Conservation (phyloP, 805 yeast species). For the Saturnispora sekii region DNA sequence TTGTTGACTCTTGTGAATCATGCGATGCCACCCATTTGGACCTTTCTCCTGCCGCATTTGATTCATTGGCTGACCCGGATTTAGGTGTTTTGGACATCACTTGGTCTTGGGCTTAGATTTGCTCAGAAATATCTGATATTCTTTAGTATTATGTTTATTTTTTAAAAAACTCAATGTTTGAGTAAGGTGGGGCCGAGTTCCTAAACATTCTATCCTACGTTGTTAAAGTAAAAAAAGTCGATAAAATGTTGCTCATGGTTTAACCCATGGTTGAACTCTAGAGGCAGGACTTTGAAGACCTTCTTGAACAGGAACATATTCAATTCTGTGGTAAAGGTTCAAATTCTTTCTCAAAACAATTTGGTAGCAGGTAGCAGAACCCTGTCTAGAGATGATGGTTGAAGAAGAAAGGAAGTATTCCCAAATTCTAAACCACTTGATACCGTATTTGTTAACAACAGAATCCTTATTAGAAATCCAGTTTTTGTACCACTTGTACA, state of each 20-base stretch:
- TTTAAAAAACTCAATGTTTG: too few relatives aligned
- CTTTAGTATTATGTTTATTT: too few relatives aligned
- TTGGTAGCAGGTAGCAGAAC: constrained; percentile 87
- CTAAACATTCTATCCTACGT: background rate
- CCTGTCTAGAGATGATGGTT: constrained; percentile 82
- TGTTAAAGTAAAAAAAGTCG: background rate
- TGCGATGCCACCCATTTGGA: constrained; percentile 40
- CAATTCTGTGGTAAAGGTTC: constrained; percentile 74
- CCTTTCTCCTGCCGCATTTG: constrained; percentile 45
- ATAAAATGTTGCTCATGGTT: constrained; percentile 17
- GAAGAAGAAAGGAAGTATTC: constrained; percentile 80
- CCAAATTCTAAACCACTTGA: constrained; percentile 90
- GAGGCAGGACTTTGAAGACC: constrained; percentile 56
- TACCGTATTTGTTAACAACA: constrained; percentile 71
- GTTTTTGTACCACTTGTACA: constrained; percentile 92
- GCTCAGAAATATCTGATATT: background rate
- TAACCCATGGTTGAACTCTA: constrained; percentile 51
- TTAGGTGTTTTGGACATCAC: constrained; percentile 38
- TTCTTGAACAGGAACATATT: constrained; percentile 68
- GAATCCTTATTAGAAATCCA: constrained; percentile 79
- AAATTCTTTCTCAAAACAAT: constrained; percentile 83
- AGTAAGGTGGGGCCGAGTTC: too few relatives aligned
- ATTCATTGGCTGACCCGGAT: constrained; percentile 33
- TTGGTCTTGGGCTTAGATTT: constrained; percentile 32
- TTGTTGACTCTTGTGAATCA: constrained; percentile 45